Base-by-base conservation (phyloP, 352 stramenopile genomes). In the Phytophthora pinifolia region DNA sequence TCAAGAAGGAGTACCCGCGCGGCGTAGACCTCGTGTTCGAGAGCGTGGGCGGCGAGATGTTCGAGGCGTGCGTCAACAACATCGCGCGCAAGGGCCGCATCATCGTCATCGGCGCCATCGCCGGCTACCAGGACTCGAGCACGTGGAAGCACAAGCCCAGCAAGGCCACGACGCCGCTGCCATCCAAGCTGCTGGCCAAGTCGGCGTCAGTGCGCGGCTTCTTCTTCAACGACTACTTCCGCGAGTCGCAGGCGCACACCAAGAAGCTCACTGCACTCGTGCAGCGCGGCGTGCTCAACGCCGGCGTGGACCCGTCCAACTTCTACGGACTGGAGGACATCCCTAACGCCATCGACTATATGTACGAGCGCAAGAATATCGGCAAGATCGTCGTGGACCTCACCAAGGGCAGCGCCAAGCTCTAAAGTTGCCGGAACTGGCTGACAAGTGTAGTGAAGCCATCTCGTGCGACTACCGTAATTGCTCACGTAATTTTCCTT, bases 301-400 rank as follows among this genome's bases (percentile, higher is more conserved):
- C 76, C 4, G 70, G 67, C 13, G 59, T 89, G 17, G 76, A 83
- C 48, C 36, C 63, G 25, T 67, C 49, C 34, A 65, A 72, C 17
- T 82, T 88, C 37, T 72, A 80, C 17, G 62, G 67, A 20, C 82
- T 95, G 8, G 70, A 89, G 46, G 47, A 64, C 45, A 76, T 93
- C 34, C 51, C 67, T 1, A 73, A 84, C 17, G 85, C 72, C 47
- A 72, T 93, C 41, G 75, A 87, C 51, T 74, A 88, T 65, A 79
- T 93, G 61, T 89, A 87, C 55, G 68, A 62, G 41, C 72, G 85
- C 70, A 86, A 88, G 53, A 89, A 86, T 48, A 89, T 83, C 14
- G 85, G 85, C 60, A 95, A 95, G 64, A 75, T 95, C 58, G 72
- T 89, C 22, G 75, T 94, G 38, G 76, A 87, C 47, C 66, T 92